Evolutionary conservation across 2,329 filamentous ascomycete species (phyloP).

Genomic region (Albophoma yamanashiensis): DNA sequence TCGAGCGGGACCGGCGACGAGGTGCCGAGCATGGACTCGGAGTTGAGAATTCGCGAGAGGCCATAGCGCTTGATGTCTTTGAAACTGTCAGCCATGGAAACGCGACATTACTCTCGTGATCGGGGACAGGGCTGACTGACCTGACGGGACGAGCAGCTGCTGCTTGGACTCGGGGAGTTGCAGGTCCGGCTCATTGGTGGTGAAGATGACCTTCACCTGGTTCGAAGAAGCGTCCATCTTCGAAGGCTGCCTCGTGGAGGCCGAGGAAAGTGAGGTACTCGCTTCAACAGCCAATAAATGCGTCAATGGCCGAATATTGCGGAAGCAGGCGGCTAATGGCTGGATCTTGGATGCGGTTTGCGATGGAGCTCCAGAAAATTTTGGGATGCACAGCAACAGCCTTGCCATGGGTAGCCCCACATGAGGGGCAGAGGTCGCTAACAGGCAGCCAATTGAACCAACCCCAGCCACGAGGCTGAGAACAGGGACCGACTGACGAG

Average conservation of each 20-base stretch:
- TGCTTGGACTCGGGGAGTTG: slow-evolving; percentile 51
- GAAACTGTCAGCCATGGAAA: neutral
- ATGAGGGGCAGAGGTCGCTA: neutral
- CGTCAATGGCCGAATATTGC: neutral
- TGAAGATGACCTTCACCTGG: slow-evolving; percentile 59
- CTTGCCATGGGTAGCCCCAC: neutral
- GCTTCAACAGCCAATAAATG: neutral
- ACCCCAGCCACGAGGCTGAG: neutral
- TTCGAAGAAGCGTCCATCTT: slow-evolving; percentile 29
- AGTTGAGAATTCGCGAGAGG: slow-evolving; percentile 60
- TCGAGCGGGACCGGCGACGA: slow-evolving; percentile 68
- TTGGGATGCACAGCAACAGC: neutral
- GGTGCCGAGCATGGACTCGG: slow-evolving; percentile 59
- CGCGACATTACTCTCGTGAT: neutral
- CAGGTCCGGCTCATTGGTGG: slow-evolving; percentile 50
- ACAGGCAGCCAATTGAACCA: neutral
- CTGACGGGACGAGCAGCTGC: slow-evolving; percentile 51
- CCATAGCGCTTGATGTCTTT: slow-evolving; percentile 59
- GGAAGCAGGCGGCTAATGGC: neutral
- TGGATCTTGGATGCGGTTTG: neutral
- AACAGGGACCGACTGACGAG: neutral
- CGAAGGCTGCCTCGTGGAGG: slow-evolving; percentile 1
- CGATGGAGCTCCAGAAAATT: neutral
- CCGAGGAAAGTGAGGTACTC: neutral
- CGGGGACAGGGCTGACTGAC: slow-evolving; percentile 20